Base-by-base conservation (phyloP, 345 rosid species). In the Ricinus communis region DNA sequence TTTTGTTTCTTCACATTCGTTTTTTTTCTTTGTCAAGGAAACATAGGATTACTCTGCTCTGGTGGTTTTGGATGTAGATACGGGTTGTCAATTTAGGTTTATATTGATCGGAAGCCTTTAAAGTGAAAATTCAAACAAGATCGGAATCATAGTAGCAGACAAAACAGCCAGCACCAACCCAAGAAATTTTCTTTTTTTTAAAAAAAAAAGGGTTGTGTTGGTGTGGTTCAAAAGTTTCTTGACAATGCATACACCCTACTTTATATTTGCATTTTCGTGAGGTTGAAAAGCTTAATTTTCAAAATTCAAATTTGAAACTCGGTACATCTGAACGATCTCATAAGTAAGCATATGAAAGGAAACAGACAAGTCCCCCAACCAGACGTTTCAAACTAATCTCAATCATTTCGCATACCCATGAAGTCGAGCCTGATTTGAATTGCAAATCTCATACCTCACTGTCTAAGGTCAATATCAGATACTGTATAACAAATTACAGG, bases 381-480 rank as follows among this genome's bases (percentile, higher is more conserved):
- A 40, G 27, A 24, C 3, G 15, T 40, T 51, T 21, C 0, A 22
- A 14, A 15, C 28, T 55, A 5, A 59, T 57, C n/a, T 1, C 45
- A 19, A 24, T 24, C 41, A 33, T n/a, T n/a, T n/a, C n/a, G n/a
- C n/a, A n/a, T n/a, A n/a, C n/a, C n/a, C n/a, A 33, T 18, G 0
- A 10, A 2, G 1, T 19, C 21, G 7, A 19, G 16, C 5, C 19
- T 19, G 12, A 28, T 13, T 25, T 62, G 25, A 53, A 51, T 12
- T 68, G 50, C 36, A 68, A 74, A 62, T 68, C 62, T 24, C 11
- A 51, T 54, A 19, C 16, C 47, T 43, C 38, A n/a, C 22, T 27
- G 40, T n/a, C 50, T 22, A 59, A 55, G 22, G 68, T 45, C 46
- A 12, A 65, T 28, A 71, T 12, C 47, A 43, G 15, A 16, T 50